Base-by-base conservation (phyloP, 2,329 filamentous ascomycete species). In the Aspergillus sp. region DNA sequence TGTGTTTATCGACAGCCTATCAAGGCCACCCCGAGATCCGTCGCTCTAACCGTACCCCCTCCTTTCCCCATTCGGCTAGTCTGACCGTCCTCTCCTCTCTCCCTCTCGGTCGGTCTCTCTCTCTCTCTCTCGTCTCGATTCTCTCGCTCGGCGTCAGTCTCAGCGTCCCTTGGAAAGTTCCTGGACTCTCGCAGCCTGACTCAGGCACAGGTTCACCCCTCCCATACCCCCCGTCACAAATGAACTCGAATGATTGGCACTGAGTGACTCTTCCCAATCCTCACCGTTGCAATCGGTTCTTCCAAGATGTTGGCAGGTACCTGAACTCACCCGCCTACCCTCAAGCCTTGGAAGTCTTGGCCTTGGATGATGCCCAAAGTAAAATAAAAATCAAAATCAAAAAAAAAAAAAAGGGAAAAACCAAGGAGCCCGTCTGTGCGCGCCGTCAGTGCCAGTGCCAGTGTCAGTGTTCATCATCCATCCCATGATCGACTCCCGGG, bases 401-500 rank as follows among this genome's bases (percentile, higher is more conserved):
- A 63, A 58, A 51, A 32, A 53, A 47, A 20, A 42, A 56, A 59
- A 61, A 61, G 42, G 59, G 58, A 61, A 61, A 61, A 61, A 63
- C 61, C 55, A 55, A 55, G 52, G 60, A 55, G 36, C 7, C 56
- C 39, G 62, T 63, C 62, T 60, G 64, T 66, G 60, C 62, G 54
- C 51, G 58, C 47, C 56, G 36, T 42, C 36, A 63, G 55, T 49
- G 45, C 20, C 20, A 39, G 36, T n/a, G 36, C 36, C 36, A n/a
- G 36, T 16, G 56, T 61, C 57, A 63, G 55, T 49, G 45, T 29
- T 56, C 52, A 39, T 51, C 62, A 62, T 64, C 64, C 62, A 62
- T 64, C 64, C 56, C 64, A 66, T 66, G 64, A 66, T 63, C 62
- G 62, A 51, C 55, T 57, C 46, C 56, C 49, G 56, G 58, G 57